Conservation (phyloP, 148 eudicot species). For the Vaccinium macrocarpon region DNA sequence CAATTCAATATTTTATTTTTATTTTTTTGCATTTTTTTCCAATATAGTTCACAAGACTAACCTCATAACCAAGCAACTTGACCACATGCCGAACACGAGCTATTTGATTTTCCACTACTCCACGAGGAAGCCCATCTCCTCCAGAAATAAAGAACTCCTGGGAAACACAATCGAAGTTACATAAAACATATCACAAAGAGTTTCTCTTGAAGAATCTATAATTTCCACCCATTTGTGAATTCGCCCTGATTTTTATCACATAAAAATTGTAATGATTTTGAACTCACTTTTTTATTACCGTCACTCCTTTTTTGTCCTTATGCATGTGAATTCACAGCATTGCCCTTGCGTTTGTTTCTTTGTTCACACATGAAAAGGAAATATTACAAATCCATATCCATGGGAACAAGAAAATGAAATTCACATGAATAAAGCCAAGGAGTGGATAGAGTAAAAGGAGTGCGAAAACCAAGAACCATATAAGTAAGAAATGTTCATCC, state of each 20-base stretch:
- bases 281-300: neutral
- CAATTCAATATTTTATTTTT: neutral
- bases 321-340: neutral
- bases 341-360: neutral
- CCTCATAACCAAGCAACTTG: conserved; percentile 86
- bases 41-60: conserved; percentile 30
- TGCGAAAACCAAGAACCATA: neutral
- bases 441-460: neutral
- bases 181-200: neutral
- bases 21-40: neutral
- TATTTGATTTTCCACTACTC: conserved; percentile 91
- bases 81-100: conserved; percentile 70
- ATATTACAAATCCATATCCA: neutral
- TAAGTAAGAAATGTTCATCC: neutral
- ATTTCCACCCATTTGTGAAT: neutral
- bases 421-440: conserved; percentile 1
- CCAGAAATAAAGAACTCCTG: conserved; percentile 98
- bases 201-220: neutral
- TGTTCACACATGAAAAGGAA: neutral
- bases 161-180: neutral
- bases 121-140: conserved; percentile 99
- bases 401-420: neutral
- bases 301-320: neutral
- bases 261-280: neutral
- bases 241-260: neutral